Conservation (phyloP, 768 basidiomycete genomes). For the Kwoniella heveanensis region DNA sequence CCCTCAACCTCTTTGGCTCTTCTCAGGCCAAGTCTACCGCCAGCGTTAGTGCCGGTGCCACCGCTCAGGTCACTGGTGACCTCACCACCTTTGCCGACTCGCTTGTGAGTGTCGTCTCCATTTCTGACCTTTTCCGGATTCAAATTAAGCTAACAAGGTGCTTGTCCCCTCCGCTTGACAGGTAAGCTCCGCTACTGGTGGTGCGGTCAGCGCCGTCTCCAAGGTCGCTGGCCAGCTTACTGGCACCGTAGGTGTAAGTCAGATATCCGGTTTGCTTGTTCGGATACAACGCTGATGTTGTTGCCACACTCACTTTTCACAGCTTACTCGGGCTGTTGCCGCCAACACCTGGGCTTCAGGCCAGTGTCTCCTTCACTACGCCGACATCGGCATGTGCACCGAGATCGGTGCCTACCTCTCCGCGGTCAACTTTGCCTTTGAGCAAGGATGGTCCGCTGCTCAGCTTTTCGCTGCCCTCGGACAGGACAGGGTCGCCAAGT, state of each 20-base stretch:
- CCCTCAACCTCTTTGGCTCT: conserved; percentile 17
- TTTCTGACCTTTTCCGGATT: no score
- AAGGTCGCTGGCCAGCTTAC: conserved; percentile 13
- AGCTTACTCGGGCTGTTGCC: conserved; percentile 17
- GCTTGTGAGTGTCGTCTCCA: conserved; percentile 12
- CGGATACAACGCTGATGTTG: no score
- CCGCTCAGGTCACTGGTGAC: conserved; percentile 16
- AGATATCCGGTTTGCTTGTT: no score
- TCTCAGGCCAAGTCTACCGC: conserved; percentile 10
- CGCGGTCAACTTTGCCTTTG: conserved; percentile 26
- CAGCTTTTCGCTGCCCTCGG: conserved; percentile 33
- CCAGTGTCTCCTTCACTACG: conserved; percentile 16
- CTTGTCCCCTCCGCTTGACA: not conserved
- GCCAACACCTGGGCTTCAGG: conserved; percentile 24
- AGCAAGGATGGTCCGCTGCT: conserved; percentile 29
- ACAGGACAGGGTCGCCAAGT: conserved; percentile 23
- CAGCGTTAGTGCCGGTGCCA: conserved; percentile 8
- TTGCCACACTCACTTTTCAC: no score
- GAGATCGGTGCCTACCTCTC: conserved; percentile 29
- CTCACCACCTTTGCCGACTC: conserved; percentile 24
- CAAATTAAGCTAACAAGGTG: no score
- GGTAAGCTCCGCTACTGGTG: conserved; percentile 25
- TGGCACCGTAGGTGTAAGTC: conserved; percentile 14
- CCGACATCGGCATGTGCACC: conserved; percentile 22
- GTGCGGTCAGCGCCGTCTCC: conserved; percentile 14